Base-by-base conservation (phyloP, 2,329 filamentous ascomycete genomes). In the Penicillium sclerotiorum region DNA sequence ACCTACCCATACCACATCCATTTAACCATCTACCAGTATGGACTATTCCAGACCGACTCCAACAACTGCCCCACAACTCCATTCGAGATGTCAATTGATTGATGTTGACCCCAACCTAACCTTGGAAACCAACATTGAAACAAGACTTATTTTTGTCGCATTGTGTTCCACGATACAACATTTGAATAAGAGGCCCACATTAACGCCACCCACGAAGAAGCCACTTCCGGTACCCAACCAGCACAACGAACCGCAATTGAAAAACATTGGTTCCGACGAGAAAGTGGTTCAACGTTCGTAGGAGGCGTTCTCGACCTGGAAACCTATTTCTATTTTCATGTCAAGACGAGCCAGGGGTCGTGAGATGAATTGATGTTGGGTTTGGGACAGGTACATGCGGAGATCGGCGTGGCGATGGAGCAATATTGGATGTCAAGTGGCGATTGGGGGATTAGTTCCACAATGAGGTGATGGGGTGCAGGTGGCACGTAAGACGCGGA, bases 201-300 rank as follows among this genome's bases (percentile, higher is more conserved):
- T 22, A 38, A 38, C 46, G 46, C 39, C 46, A 44, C 39, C 23
- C 27, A 30, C 23, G 21, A 48, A 27, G 30, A 42, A 41, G 22
- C 18, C 2, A 36, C 22, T 6, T 27, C 9, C 23, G 22, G 46
- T 32, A 41, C 23, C 39, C 27, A 44, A 33, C 30, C 40, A 36
- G 20, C 40, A 12, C 8, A 7, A 13, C 12, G 39, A 30, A 41
- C 22, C 38, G 21, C 2, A 18, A 6, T 28, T 23, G 11, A 38
- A 13, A 4, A 13, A 12, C 8, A 15, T 8, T 42, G 40, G 40
- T 32, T 43, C 27, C 13, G 15, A 23, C 27, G 12, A n/a, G 15
- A n/a, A 17, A 32, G n/a, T 33, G 27, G 38, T 13, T 43, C 7
- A 2, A 11, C 22, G 13, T 23, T 42, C 17, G 18, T 13, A 30